These are phyloP conservation scores for Suillus ampliporus DNA, from an alignment of 768 basidiomycete species.

Conservation along the genomic window DNA sequence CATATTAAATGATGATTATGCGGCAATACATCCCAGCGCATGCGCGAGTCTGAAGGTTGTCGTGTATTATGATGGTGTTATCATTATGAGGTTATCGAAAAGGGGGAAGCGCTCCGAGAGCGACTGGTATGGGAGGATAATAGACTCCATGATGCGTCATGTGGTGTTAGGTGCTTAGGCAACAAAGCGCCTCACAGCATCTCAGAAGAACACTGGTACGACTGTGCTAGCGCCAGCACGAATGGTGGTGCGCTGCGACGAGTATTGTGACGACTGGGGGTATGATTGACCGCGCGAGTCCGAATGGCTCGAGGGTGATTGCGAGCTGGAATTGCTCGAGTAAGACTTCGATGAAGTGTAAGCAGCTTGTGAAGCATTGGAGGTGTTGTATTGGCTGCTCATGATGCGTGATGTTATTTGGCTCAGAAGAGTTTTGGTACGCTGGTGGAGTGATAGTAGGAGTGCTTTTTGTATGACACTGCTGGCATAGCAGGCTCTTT, in stretches of 20 bases:
- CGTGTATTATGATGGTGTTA: not conserved
- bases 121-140: not conserved
- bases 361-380: conserved; percentile 19
- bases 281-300: conserved; percentile 30
- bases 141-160: not conserved
- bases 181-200: not conserved
- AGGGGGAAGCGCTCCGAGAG: not conserved
- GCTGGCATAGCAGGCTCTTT: conserved; percentile 19
- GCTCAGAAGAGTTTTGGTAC: conserved; percentile 4
- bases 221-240: conserved; percentile 54
- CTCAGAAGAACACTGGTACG: conserved; percentile 66
- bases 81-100: not conserved
- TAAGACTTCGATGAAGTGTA: conserved; percentile 29
- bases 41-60: not conserved
- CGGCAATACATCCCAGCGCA: not conserved
- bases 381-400: conserved; percentile 31
- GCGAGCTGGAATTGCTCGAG: conserved; percentile 19
- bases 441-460: not conserved
- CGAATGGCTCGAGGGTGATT: conserved; percentile 22
- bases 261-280: conserved; percentile 31
- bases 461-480: conserved; percentile 9
- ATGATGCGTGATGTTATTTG: conserved; percentile 22
- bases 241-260: conserved; percentile 43
- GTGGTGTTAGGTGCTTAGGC: not conserved
- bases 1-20: conserved; percentile 4